Evolutionary conservation across 176 grass and related monocot species (phyloP), one percentile per base, ranked within the genome.

Genomic region (Zizania latifolia): DNA sequence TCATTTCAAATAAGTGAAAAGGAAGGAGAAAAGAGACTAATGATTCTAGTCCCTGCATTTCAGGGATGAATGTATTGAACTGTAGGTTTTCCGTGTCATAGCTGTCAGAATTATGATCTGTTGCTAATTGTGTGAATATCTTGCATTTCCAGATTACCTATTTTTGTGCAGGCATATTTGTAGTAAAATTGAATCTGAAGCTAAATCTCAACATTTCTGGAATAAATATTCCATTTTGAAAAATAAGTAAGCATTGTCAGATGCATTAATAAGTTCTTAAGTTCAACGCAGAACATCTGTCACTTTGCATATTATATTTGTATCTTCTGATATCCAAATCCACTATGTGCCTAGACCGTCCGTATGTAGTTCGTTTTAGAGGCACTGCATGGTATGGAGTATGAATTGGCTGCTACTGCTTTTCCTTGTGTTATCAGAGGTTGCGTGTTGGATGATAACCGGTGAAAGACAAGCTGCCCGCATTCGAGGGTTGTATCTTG

Each of bases 381-480:
- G 0, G 26, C 17, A 32, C 35, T 23, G 5, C 15, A 3, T 68
- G 22, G 19, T 44, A 68, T 68, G 28, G 17, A 44, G 44, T 44
- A 59, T 12, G 36, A 44, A n/a, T 44, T 59, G 43, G 19, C 12
- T 26, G 8, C 28, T 55, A 78, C 33, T 71, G 5, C 6, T 36
- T 79, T 71, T 62, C 29, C n/a, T 74, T 54, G 60, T 86, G 26
- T 61, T 69, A 48, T 35, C 78, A 58, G 70, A 78, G 65, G 78
- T 82, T 79, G 78, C 77, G 39, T 73, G 85, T 76, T 89, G 86
- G 86, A 89, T 68, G n/a, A 78, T 84, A 23, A 84, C 75, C n/a
- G 76, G 86, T 58, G 86, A 84, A 30, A 88, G 86, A 62, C 74
- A 88, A 8, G 80, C 80, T 28, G 31, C 75, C 2, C 73, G 75